Conservation (phyloP, 2,329 filamentous ascomycete species). For the Fusarium albidum region DNA sequence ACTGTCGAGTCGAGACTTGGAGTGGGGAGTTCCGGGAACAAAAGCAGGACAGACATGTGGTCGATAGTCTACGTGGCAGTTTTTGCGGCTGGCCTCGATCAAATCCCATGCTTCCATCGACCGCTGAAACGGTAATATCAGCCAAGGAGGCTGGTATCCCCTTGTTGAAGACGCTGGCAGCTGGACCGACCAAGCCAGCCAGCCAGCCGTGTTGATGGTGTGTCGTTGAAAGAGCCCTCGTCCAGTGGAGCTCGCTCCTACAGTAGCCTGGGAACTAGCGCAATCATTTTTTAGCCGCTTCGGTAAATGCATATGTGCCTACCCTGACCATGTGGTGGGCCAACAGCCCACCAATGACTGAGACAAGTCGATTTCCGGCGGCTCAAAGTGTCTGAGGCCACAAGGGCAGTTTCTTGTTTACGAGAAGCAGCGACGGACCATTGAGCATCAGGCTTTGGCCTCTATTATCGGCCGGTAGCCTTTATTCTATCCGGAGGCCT, state of each 20-base stretch:
- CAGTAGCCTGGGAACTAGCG: conserved; percentile 40
- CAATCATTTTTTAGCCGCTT: conserved; percentile 36
- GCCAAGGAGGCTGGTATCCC: conserved; percentile 12
- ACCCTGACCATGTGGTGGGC: conserved; percentile 17
- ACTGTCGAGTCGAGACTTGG: neutral
- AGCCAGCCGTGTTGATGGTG: conserved; percentile 35
- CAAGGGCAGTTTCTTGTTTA: conserved; percentile 6
- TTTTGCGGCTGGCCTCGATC: neutral
- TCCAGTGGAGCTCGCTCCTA: conserved; percentile 28
- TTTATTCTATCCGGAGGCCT: neutral
- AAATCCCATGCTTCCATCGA: conserved; percentile 1
- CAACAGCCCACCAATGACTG: conserved; percentile 10
- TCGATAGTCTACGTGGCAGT: neutral
- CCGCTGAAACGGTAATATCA: conserved; percentile 12
- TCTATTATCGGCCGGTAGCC: neutral
- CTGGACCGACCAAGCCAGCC: neutral
- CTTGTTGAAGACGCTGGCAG: neutral
- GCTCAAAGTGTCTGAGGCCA: conserved; percentile 17
- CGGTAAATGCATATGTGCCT: conserved; percentile 43
- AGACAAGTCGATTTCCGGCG: conserved; percentile 27
- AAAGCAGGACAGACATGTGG: neutral
- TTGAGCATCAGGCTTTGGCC: neutral
- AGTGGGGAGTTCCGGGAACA: neutral
- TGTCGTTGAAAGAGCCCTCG: conserved; percentile 41
- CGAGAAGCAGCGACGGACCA: conserved; percentile 11